These are phyloP conservation scores for Lycium ferocissimum DNA, from an alignment of 257 asterid species.

Conservation along the genomic window DNA sequence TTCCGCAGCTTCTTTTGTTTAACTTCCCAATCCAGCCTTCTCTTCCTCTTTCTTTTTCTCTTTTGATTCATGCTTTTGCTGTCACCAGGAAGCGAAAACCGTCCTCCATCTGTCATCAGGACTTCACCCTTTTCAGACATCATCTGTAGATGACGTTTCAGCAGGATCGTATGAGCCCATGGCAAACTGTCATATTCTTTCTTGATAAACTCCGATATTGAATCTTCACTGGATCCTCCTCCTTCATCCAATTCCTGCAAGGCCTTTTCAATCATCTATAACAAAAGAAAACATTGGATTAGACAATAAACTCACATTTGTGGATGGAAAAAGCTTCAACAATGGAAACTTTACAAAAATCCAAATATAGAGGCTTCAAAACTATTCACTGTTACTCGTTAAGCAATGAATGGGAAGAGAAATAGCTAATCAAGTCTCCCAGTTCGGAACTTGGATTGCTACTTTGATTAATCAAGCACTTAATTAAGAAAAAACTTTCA, in stretches of 20 bases:
- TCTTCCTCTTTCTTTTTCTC: conserved; percentile 37
- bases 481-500: background rate
- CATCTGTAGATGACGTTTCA: conserved; percentile 51
- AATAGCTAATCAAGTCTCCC: background rate
- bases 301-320: background rate
- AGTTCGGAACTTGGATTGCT: background rate
- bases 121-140: conserved; percentile 52
- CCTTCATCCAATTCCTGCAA: conserved; percentile 49
- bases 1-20: conserved; percentile 32
- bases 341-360: background rate
- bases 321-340: background rate
- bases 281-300: conserved; percentile 22
- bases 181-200: conserved; percentile 51
- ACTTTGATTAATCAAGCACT: background rate
- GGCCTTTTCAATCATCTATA: conserved; percentile 70
- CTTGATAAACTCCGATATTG: conserved; percentile 56
- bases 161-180: conserved; percentile 54
- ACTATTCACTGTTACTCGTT: background rate
- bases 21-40: conserved; percentile 44
- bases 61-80: conserved; percentile 15
- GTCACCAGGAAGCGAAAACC: conserved; percentile 43
- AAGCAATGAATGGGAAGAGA: background rate
- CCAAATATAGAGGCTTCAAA: background rate
- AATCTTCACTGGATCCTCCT: conserved; percentile 52
- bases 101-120: conserved; percentile 31